Evolutionary conservation across 2,329 filamentous ascomycete species (phyloP), one percentile per base, ranked within the genome.

Genomic region (Boeremia lycopersici): DNA sequence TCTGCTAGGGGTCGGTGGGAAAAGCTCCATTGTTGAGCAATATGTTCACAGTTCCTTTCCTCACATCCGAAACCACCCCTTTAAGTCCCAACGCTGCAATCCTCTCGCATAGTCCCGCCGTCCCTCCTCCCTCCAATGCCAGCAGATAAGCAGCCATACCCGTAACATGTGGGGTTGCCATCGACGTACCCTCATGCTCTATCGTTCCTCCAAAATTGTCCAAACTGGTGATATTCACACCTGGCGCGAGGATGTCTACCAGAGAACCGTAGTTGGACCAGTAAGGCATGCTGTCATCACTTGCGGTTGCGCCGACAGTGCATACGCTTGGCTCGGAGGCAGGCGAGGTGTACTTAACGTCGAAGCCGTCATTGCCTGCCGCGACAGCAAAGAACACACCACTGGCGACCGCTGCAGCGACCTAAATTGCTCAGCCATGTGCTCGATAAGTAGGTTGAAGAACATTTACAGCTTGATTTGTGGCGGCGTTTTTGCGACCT

Each of bases 81-180:
- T 70, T 70, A 30, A 73, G 73, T 28, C 76, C 75, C 26, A 79
- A 71, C 34, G 65, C 66, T 57, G 71, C 69, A 58, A 86, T 79
- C 59, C 77, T 77, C 40, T 71, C 54, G 66, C 78, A 81, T 6
- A 85, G 75, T 1, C 71, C 76, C 26, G 72, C 61, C 0, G 71
- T 72, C 36, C 54, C 63, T n/a, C 68, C 48, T 13, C 67, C 64
- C 56, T 81, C 75, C 31, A 81, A 71, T 10, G 74, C 72, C 76
- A 90, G 84, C 39, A 90, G 77, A 74, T 90, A 90, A 30, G 87
- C 87, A 23, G 83, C 86, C 10, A 90, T 78, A 47, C 88, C 88
- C 31, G 84, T 82, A 48, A 90, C 79, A 70, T 90, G 87, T 5
- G 88, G 88, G n/a, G 82, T 82, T 30, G 88, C 86, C 86, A 88